phyloP scores from a whole-genome alignment of 257 asterid species.

The Penstemon newberryi region DNA sequence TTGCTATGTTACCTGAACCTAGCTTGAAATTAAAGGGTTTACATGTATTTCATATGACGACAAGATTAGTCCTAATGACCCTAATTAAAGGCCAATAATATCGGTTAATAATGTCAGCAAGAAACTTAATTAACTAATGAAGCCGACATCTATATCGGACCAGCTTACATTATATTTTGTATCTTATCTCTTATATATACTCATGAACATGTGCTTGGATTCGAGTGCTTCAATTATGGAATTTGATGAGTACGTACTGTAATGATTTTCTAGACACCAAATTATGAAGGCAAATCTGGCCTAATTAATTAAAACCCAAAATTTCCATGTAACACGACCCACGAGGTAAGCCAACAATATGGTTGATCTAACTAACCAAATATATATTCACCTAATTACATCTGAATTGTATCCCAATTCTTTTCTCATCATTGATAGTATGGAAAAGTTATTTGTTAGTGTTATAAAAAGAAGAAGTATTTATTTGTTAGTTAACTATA shows the following conservation, averaged over 20 bases:
- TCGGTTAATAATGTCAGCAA: conserved; percentile 6
- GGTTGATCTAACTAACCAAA: conserved; percentile 19
- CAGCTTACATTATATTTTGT: not conserved
- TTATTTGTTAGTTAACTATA: too few species aligned
- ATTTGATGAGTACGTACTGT: not conserved
- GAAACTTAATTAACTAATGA: not conserved
- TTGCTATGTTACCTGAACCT: not conserved
- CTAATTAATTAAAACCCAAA: not conserved
- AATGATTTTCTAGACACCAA: conserved; percentile 13
- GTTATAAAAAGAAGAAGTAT: too few species aligned
- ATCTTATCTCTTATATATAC: not conserved
- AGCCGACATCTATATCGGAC: not conserved
- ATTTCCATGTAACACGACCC: too few species aligned
- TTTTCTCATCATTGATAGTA: not conserved
- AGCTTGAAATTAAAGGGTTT: not conserved
- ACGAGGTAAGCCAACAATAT: conserved; percentile 10
- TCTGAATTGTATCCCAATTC: not conserved
- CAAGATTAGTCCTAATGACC: conserved; percentile 14
- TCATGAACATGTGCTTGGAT: conserved; percentile 15
- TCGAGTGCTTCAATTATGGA: not conserved
- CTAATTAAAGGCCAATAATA: not conserved
- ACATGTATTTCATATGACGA: not conserved
- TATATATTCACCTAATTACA: conserved; percentile 12
- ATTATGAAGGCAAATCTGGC: not conserved
- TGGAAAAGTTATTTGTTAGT: too few species aligned